A percentile compares a stretch with the other conserved stretches of the same genome.
Evolutionary conservation across 2,329 filamentous ascomycete species (phyloP).

Genomic region (Tolypocladium sp.): DNA sequence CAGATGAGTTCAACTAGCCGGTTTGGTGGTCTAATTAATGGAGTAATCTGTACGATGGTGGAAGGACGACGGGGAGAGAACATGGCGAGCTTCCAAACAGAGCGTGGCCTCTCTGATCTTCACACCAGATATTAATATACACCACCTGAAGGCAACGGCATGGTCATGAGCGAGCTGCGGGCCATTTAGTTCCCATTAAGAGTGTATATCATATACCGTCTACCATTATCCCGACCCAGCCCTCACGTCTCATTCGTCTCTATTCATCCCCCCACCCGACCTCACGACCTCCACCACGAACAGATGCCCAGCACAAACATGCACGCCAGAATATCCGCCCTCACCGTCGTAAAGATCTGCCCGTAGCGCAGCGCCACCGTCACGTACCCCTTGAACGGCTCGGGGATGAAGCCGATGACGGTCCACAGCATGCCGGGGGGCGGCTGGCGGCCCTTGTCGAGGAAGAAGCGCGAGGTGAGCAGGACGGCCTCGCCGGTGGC

Average conservation of each 20-base stretch:
- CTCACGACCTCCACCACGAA: conserved; percentile 29
- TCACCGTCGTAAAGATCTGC: conserved; percentile 62
- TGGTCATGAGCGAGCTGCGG: neutral
- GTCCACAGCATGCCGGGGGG: conserved; percentile 55
- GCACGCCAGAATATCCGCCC: conserved; percentile 64
- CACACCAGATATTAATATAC: neutral
- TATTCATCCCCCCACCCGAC: neutral
- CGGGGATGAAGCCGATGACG: conserved; percentile 55
- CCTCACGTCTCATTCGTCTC: neutral
- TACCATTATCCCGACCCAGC: neutral
- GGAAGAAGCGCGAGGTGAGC: conserved; percentile 60
- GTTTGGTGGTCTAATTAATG: neutral
- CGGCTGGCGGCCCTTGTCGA: conserved; percentile 52
- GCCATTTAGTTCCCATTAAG: neutral
- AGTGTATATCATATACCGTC: neutral
- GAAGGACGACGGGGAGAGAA: neutral
- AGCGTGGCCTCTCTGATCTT: neutral
- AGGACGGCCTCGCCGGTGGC: conserved; percentile 66
- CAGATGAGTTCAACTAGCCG: neutral
- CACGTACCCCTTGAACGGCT: conserved; percentile 52
- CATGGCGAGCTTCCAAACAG: neutral
- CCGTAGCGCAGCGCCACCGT: conserved; percentile 54
- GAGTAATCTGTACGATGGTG: neutral
- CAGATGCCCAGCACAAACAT: conserved; percentile 64
- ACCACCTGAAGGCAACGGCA: neutral